Evolutionary conservation across 2,329 filamentous ascomycete species (phyloP).

Genomic region (Arthrinium phaeospermum): DNA sequence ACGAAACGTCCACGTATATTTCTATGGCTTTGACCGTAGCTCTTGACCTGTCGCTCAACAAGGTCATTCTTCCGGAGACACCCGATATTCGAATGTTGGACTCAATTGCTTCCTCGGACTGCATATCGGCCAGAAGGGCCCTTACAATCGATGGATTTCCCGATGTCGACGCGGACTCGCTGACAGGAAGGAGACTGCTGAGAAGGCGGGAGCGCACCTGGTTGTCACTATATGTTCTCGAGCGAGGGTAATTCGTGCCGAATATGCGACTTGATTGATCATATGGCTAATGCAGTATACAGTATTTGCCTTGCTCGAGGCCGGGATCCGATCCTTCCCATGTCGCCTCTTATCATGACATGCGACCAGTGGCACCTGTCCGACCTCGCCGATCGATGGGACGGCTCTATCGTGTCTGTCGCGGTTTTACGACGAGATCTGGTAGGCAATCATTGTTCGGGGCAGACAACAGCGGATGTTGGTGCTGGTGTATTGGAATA

Average conservation of each 20-base stretch:
- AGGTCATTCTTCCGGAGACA: slow-evolving; percentile 65
- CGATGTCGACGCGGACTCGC: slow-evolving; percentile 65
- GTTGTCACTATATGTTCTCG: slow-evolving; percentile 75
- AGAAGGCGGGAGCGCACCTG: slow-evolving; percentile 71
- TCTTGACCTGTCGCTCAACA: slow-evolving; percentile 72
- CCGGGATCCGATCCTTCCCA: slow-evolving; percentile 70
- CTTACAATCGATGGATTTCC: slow-evolving; percentile 71
- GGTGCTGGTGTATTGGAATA: background rate
- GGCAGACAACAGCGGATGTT: too few relatives aligned
- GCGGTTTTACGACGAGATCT: slow-evolving; percentile 71
- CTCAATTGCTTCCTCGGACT: slow-evolving; percentile 67
- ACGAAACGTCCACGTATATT: slow-evolving; percentile 75
- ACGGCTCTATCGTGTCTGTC: slow-evolving; percentile 75
- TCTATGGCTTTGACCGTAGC: slow-evolving; percentile 73
- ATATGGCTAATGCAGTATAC: slow-evolving; percentile 28
- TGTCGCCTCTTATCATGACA: slow-evolving; percentile 68
- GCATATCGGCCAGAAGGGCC: slow-evolving; percentile 70
- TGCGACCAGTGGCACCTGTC: slow-evolving; percentile 74
- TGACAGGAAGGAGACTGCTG: slow-evolving; percentile 65
- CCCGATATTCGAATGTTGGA: slow-evolving; percentile 46
- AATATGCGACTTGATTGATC: background rate
- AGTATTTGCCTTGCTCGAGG: slow-evolving; percentile 73
- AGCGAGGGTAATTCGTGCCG: slow-evolving; percentile 59
- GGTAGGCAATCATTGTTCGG: slow-evolving; percentile 44
- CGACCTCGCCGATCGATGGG: slow-evolving; percentile 67